Percentiles rank a stretch among this genome's conserved stretches.
These are phyloP conservation scores for Globisporangium echinulatum DNA, from an alignment of 352 stramenopile species.

Conservation along the genomic window DNA sequence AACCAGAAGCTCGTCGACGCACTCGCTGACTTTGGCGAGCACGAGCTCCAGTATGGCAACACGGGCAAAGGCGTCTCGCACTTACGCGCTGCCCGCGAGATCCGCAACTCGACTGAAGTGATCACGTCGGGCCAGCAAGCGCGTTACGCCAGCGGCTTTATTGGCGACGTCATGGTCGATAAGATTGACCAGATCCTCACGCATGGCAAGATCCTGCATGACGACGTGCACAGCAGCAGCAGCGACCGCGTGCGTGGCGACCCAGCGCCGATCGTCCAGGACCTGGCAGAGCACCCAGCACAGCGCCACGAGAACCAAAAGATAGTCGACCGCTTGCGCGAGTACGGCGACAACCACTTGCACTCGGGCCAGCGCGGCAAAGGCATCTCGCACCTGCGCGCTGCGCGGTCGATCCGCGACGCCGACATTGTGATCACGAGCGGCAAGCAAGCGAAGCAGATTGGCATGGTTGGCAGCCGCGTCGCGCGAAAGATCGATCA, in stretches of 20 bases:
- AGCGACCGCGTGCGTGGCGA: slow-evolving; percentile 35
- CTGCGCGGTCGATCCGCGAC: slow-evolving; percentile 50
- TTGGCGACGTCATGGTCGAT: slow-evolving; percentile 63
- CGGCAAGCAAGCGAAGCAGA: slow-evolving; percentile 39
- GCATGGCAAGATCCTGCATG: slow-evolving; percentile 56
- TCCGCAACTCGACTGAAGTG: slow-evolving; percentile 41
- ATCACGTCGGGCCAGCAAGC: slow-evolving; percentile 49
- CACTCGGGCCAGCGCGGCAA: slow-evolving; percentile 54
- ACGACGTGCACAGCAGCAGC: slow-evolving; percentile 16
- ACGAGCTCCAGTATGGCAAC: slow-evolving; percentile 68
- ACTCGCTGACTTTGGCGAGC: slow-evolving; percentile 58
- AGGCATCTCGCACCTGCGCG: slow-evolving; percentile 72
- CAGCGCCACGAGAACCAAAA: slow-evolving; percentile 52
- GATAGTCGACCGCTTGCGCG: slow-evolving; percentile 56
- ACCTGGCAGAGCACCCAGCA: slow-evolving; percentile 51
- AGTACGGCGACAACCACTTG: slow-evolving; percentile 73
- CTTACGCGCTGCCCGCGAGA: slow-evolving; percentile 51
- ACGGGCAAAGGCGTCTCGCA: slow-evolving; percentile 65
- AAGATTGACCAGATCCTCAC: slow-evolving; percentile 78
- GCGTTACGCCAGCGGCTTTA: slow-evolving; percentile 34
- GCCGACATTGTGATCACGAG: slow-evolving; percentile 45
- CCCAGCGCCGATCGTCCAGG: slow-evolving; percentile 62
- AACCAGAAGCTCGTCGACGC: slow-evolving; percentile 65
- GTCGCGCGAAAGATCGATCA: slow-evolving; percentile 69
- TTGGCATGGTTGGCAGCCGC: slow-evolving; percentile 50